Base-by-base conservation (phyloP, 768 basidiomycete genomes). In the Pleurotus citrinopileatus region DNA sequence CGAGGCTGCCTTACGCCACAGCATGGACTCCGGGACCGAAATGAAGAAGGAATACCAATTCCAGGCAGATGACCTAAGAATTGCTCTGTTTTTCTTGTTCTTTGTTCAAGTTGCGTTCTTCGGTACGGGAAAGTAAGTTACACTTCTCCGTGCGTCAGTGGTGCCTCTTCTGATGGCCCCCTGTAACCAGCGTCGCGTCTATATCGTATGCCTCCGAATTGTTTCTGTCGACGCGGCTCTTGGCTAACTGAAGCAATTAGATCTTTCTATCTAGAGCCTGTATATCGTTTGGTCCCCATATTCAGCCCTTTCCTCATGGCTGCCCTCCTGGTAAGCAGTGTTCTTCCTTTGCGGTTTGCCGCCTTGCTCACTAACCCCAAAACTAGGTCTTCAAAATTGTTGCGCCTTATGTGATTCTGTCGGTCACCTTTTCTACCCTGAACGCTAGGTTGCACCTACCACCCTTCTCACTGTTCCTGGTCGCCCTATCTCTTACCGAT, bases 251-350 rank as follows among this genome's bases (percentile, higher is more conserved):
- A 36, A 28, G 17, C 19, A 37, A 38, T 25, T 42, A 86, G 83
- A 15, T 90, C 89, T 2, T 94, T 94, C 69, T 94, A 94, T 66
- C 76, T 94, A 17, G 91, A 86, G 36, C 91, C 92, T 2, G 91
- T 94, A 5, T 94, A 92, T 61, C 86, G 91, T 15, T 75, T 94
- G 13, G 86, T 94, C 57, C 90, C 91, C 0, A 79, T 91, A 46
- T 94, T 94, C 65, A 88, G 78, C 57, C 92, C 91, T 0, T 93
- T 93, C 68, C 76, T 89, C 56, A 93, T 93, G 92, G 78, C 86
- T 0, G 64, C 80, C 3, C 74, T 91, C 19, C 68, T 92, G 57
- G 88, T 89, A 52, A n/a, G 75, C 62, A 7, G 19, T 38, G 10
- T 17, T 44, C 10, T 42, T 2, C 10, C 47, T 56, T 25, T 36